Evolutionary conservation across 1,139 yeast genomes (phyloP).

Genomic region (Protomyces inouyei): DNA sequence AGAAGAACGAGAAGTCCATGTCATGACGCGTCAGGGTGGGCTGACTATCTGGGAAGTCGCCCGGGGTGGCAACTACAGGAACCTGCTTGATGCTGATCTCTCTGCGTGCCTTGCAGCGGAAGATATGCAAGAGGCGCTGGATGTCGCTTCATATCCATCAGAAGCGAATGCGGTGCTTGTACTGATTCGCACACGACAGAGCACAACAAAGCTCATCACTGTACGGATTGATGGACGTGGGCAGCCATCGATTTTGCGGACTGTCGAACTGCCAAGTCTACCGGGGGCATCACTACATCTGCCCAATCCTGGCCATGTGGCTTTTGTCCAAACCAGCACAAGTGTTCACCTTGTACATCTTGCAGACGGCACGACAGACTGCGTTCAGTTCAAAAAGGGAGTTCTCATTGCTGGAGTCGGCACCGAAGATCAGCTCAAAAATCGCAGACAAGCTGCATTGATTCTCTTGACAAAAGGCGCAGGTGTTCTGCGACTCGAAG

Average conservation of each 20-base stretch:
- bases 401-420: constrained; percentile 55
- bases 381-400: constrained; percentile 52
- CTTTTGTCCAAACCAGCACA: constrained; percentile 55
- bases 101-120: constrained; percentile 1
- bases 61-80: constrained; percentile 42
- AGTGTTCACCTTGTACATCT: neutral
- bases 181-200: neutral
- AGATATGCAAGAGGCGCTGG: constrained; percentile 6
- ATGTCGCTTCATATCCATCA: constrained; percentile 19
- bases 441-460: constrained; percentile 44
- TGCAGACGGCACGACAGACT: constrained; percentile 61
- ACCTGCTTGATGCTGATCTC: constrained; percentile 40
- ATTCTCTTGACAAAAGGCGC: constrained; percentile 54
- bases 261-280: constrained; percentile 53
- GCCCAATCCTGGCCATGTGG: constrained; percentile 53
- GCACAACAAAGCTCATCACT: neutral
- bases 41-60: constrained; percentile 49
- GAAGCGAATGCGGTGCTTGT: constrained; percentile 9
- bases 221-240: constrained; percentile 32
- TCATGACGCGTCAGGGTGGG: constrained; percentile 45
- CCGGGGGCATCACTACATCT: constrained; percentile 55
- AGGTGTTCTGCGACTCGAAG: constrained; percentile 62
- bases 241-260: constrained; percentile 47
- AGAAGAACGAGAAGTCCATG: constrained; percentile 48
- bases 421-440: constrained; percentile 44